Conservation (phyloP, 2,329 filamentous ascomycete genomes). For the Metarhizium sp. region DNA sequence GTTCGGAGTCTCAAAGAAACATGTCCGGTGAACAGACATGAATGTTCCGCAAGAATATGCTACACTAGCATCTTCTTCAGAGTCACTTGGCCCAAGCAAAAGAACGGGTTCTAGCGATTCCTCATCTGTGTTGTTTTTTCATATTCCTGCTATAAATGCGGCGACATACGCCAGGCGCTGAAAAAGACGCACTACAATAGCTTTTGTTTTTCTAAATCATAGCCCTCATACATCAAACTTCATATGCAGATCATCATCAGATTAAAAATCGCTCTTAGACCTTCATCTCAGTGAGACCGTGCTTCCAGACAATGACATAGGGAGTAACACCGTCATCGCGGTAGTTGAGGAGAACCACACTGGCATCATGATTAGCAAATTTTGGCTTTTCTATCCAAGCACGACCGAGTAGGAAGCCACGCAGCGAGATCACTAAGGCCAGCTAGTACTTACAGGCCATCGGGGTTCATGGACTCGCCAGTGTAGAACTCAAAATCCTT, state of each 20-base stretch:
- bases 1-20: not conserved
- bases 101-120: not conserved
- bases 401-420: not conserved
- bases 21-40: not conserved
- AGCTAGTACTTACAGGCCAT: constrained; percentile 68
- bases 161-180: constrained; percentile 8
- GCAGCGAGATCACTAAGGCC: not conserved
- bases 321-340: constrained; percentile 92
- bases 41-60: not conserved
- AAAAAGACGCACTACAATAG: constrained; percentile 1
- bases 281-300: constrained; percentile 83
- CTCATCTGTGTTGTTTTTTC: constrained; percentile 5
- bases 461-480: constrained; percentile 84
- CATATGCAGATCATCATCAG: constrained; percentile 3
- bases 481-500: constrained; percentile 95
- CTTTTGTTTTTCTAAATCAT: constrained; percentile 5
- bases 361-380: constrained; percentile 22
- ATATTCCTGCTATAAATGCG: constrained; percentile 7
- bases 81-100: not conserved
- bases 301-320: constrained; percentile 88
- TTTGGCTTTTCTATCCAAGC: not conserved
- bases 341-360: constrained; percentile 91
- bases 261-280: constrained; percentile 51
- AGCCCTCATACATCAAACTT: constrained; percentile 4
- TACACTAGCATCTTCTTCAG: not conserved